phyloP scores from a whole-genome alignment of 495 filamentous ascomycete genomes.

The Haplographium delicatum region DNA sequence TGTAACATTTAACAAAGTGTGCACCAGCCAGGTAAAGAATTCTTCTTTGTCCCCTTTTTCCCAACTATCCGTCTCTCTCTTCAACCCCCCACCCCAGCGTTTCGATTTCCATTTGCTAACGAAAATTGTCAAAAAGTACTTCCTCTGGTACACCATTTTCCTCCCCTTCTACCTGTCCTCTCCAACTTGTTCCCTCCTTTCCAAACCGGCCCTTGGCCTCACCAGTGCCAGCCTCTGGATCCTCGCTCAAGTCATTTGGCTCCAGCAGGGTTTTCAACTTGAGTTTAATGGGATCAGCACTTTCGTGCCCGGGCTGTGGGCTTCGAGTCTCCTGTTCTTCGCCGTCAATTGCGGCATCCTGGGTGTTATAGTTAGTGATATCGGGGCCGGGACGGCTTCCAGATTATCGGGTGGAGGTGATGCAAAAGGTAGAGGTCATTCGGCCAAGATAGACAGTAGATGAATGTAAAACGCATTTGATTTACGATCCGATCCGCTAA shows the following conservation, averaged over 20 bases:
- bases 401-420: too few species aligned
- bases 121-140: slow-evolving; percentile 58
- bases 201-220: slow-evolving; percentile 52
- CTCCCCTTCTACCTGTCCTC: slow-evolving; percentile 74
- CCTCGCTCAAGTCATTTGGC: slow-evolving; percentile 67
- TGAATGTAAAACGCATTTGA: too few species aligned
- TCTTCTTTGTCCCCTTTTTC: slow-evolving; percentile 13
- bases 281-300: slow-evolving; percentile 85
- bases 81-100: background rate
- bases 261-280: slow-evolving; percentile 81
- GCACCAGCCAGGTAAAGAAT: slow-evolving; percentile 96
- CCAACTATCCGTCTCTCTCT: background rate
- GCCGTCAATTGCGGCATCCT: slow-evolving; percentile 81
- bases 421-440: too few species aligned
- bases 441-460: too few species aligned
- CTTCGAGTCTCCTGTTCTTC: slow-evolving; percentile 73
- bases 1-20: slow-evolving; percentile 97
- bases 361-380: slow-evolving; percentile 69
- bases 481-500: too few species aligned
- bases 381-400: too few species aligned
- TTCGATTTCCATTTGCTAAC: too few species aligned
- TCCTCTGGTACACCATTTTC: slow-evolving; percentile 94
- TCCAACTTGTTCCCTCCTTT: slow-evolving; percentile 67
- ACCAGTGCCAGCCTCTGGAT: slow-evolving; percentile 66
- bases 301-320: slow-evolving; percentile 79